phyloP scores from a whole-genome alignment of 306 rosid genomes.

The Cicer chorassanicum region DNA sequence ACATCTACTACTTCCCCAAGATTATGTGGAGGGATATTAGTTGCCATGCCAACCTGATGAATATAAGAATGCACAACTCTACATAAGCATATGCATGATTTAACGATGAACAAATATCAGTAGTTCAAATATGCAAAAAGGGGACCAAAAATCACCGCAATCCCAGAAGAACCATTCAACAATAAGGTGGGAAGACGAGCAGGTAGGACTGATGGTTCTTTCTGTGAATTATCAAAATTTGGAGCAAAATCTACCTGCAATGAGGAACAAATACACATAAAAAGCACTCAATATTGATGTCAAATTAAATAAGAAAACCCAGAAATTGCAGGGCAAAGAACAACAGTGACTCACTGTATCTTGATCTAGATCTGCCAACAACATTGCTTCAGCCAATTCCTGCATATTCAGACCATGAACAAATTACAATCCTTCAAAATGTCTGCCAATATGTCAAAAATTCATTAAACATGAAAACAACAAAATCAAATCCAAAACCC shows the following conservation, averaged over 20 bases:
- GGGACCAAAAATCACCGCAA: slow-evolving; percentile 71
- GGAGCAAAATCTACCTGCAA: slow-evolving; percentile 90
- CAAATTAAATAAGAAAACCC: slow-evolving; percentile 32
- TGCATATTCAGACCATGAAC: slow-evolving; percentile 56
- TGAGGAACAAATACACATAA: slow-evolving; percentile 24
- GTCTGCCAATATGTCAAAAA: slow-evolving; percentile 21
- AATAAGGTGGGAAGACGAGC: slow-evolving; percentile 91
- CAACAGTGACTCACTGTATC: slow-evolving; percentile 78
- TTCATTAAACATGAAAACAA: slow-evolving; percentile 36
- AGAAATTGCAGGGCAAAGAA: slow-evolving; percentile 43
- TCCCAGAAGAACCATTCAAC: slow-evolving; percentile 97
- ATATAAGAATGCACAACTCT: slow-evolving; percentile 37
- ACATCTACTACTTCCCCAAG: slow-evolving; percentile 94
- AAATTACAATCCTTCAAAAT: slow-evolving; percentile 31
- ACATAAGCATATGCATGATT: slow-evolving; percentile 35
- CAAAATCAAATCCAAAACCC: slow-evolving; percentile 27
- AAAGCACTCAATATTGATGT: slow-evolving; percentile 15
- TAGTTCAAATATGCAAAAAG: slow-evolving; percentile 37
- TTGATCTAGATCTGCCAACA: slow-evolving; percentile 80
- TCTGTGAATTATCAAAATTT: slow-evolving; percentile 94
- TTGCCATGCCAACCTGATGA: slow-evolving; percentile 97
- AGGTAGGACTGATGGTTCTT: slow-evolving; percentile 89
- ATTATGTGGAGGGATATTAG: slow-evolving; percentile 98
- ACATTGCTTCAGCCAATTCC: slow-evolving; percentile 87
- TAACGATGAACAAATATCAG: slow-evolving; percentile 34